phyloP scores from a whole-genome alignment of 306 rosid species.

The Acacia confusa region DNA sequence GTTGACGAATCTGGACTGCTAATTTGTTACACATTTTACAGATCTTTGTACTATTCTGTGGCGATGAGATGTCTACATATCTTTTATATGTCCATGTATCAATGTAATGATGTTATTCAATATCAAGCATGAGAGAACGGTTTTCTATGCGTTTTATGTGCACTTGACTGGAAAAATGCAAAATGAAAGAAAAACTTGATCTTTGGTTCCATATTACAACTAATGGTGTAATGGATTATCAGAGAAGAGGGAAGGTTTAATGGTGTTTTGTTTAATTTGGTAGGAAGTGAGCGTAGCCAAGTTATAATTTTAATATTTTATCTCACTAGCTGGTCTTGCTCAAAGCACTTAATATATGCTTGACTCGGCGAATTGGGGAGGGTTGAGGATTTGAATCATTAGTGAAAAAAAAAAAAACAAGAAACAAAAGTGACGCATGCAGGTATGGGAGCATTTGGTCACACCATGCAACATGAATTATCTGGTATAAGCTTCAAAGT shows the following conservation, averaged over 20 bases:
- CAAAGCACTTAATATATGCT: background rate
- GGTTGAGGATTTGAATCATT: background rate
- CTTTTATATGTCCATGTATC: background rate
- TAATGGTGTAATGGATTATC: background rate
- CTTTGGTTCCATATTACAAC: background rate
- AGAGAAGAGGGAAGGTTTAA: background rate
- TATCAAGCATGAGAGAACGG: background rate
- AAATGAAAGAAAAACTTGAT: background rate
- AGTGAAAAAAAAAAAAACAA: too few species aligned
- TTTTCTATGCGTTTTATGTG: background rate
- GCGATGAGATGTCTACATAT: background rate
- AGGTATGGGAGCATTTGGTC: too few species aligned
- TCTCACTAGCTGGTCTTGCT: background rate
- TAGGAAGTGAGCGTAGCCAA: background rate
- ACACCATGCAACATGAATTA: too few species aligned
- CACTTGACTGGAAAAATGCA: background rate
- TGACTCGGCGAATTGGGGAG: background rate
- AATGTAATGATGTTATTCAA: background rate
- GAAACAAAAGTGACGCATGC: too few species aligned
- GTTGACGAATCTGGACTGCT: conserved; percentile 26
- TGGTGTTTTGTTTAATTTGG: background rate
- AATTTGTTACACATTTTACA: conserved; percentile 14
- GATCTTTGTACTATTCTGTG: conserved; percentile 10
- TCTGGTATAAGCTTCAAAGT: background rate
- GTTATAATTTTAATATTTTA: too few species aligned